Base-by-base conservation (phyloP, 1,284 basidiomycete species). In the Boletellus sp. region DNA sequence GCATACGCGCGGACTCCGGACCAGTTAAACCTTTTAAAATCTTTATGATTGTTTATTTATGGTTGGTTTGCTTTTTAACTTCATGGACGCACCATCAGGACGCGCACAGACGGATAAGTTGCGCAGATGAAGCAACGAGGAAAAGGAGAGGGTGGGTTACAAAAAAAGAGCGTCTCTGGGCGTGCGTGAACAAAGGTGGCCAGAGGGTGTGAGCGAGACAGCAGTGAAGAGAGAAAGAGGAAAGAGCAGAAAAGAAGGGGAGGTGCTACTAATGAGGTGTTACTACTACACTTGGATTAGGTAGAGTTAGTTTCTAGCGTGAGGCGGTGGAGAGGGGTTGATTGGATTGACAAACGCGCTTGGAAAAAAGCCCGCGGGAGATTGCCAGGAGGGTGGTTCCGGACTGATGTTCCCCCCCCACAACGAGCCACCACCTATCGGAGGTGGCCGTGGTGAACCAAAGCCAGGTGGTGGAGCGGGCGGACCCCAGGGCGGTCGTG, bases 321-420 rank as follows among this genome's bases (percentile, higher is more conserved):
- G 81, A 52, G 82, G 78, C 10, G 81, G 71, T 36, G 81, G 73
- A 18, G 82, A 73, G 33, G 77, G 73, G 47, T 74, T 72, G 51
- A 76, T 61, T 47, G 78, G 74, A 52, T 74, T 71, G 43, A 76
- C 62, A 52, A 80, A 83, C 36, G 72, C 70, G 50, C 69, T 71
- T 21, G 71, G 66, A 57, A 75, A 82, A 59, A 78, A 82, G 38
- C 67, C 61, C 5, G 67, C 54, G 24, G 72, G 58, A 7, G 76
- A 67, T 58, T 81, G 80, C 80, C 81, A 83, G 13, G 78, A 74
- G 4, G 30, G 35, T 16, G 67, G 60, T 35, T 67, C 71, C 21
- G 63, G 65, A 44, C 58, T 69, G 19, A 71, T 60, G 49, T 64
- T 64, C 8, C 35, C 35, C 35, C 80, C 35, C 35, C 35, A 81